These are phyloP conservation scores for Hamamelis virginiana DNA, from an alignment of 164 flowering plant genomes.

Conservation along the genomic window DNA sequence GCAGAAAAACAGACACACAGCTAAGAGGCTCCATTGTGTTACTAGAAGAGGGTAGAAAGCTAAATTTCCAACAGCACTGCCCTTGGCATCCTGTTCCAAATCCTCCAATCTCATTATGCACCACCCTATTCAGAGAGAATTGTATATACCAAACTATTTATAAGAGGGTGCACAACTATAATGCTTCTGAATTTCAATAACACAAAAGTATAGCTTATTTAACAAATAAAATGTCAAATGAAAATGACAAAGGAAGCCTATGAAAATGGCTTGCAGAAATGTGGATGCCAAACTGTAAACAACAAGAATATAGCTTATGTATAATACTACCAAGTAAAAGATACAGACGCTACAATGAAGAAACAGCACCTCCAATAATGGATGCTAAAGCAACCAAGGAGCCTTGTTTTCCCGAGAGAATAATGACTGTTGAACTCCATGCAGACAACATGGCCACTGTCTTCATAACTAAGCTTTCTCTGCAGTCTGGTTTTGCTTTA, in stretches of 20 bases:
- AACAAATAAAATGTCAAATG: background rate
- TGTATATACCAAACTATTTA: background rate
- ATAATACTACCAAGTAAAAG: background rate
- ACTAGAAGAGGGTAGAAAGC: slow-evolving; percentile 49
- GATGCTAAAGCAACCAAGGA: slow-evolving; percentile 59
- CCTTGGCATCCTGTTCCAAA: slow-evolving; percentile 30
- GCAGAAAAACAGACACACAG: slow-evolving; percentile 81
- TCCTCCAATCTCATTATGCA: slow-evolving; percentile 58
- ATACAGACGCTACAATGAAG: background rate
- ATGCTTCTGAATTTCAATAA: background rate
- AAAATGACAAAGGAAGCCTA: background rate
- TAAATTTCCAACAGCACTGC: slow-evolving; percentile 19
- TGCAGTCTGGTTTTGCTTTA: slow-evolving; percentile 20
- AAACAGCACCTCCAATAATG: slow-evolving; percentile 60
- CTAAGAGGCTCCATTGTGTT: slow-evolving; percentile 82
- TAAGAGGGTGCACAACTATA: slow-evolving; percentile 1
- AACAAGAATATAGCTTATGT: background rate
- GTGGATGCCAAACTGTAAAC: background rate
- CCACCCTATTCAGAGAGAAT: slow-evolving; percentile 50
- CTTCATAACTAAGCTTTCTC: slow-evolving; percentile 32
- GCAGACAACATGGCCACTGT: slow-evolving; percentile 62
- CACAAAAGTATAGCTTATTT: background rate
- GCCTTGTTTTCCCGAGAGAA: slow-evolving; percentile 88
- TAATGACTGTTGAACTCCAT: slow-evolving; percentile 71
- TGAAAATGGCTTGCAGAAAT: background rate